Evolutionary conservation across 768 basidiomycete genomes (phyloP).

Genomic region (Inosperma sp.): DNA sequence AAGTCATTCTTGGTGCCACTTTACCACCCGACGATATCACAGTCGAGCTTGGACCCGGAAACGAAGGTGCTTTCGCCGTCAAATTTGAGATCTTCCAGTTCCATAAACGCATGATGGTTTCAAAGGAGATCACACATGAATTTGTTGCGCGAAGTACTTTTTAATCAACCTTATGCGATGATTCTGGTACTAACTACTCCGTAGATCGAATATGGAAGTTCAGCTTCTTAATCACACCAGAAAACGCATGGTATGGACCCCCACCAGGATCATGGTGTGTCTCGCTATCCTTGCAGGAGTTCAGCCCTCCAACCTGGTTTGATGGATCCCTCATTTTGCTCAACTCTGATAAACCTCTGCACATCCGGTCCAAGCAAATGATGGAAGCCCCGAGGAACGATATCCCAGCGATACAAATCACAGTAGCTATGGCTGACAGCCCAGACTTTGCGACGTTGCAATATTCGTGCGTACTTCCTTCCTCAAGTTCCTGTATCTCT

Average conservation of each 20-base stretch:
- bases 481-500: not conserved
- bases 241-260: slow-evolving; percentile 17
- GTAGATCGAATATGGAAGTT: slow-evolving; percentile 55
- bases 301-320: slow-evolving; percentile 56
- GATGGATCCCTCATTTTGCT: slow-evolving; percentile 43
- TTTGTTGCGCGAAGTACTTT: slow-evolving; percentile 55
- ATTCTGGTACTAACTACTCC: not conserved
- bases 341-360: slow-evolving; percentile 9
- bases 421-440: slow-evolving; percentile 18
- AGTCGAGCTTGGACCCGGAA: slow-evolving; percentile 45
- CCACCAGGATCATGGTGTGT: slow-evolving; percentile 46
- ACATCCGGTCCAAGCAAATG: slow-evolving; percentile 8
- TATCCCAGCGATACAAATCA: slow-evolving; percentile 16
- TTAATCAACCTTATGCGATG: not conserved
- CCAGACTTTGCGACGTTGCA: slow-evolving; percentile 19
- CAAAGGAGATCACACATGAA: slow-evolving; percentile 50
- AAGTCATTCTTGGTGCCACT: slow-evolving; percentile 40
- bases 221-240: slow-evolving; percentile 32
- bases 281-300: slow-evolving; percentile 46
- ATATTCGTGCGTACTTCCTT: slow-evolving; percentile 38
- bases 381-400: slow-evolving; percentile 11
- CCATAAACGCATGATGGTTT: slow-evolving; percentile 64
- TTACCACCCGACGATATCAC: slow-evolving; percentile 46
- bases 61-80: slow-evolving; percentile 52
- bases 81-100: slow-evolving; percentile 51